Base-by-base conservation (phyloP, 1,139 yeast genomes). In the Scheffersomyces stambukii region DNA sequence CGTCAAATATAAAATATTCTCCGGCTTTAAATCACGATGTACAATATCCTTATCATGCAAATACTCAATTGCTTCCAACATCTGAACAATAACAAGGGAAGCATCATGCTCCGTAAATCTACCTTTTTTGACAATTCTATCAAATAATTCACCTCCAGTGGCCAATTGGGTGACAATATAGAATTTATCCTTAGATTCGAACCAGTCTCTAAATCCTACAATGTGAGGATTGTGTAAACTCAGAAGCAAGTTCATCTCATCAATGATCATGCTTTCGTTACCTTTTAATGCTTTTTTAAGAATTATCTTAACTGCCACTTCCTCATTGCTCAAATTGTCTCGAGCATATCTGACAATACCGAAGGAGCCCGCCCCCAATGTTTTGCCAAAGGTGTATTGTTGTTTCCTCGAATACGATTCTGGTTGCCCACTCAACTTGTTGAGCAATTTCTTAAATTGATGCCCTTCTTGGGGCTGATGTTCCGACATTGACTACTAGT, bases 21-120 rank as follows among this genome's bases (percentile, higher is more conserved):
- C 96, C 1, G 96, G 96, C 60, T 88, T 88, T 42, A 88, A 66
- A 53, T 88, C 96, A 31, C 96, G 72, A 53, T 88, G 96, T 5
- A 88, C 95, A 50, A 88, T 83, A 54, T 85, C 74, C 39, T 66
- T 62, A 19, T 63, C 55, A 49, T 88, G 96, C 35, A 88, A 66
- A 50, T 88, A 88, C 28, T 67, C 63, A 24, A 88, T 65, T 2
- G 96, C 96, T 31, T 74, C 73, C 27, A 86, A 60, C 33, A 86
- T 70, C 51, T 88, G 93, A 8, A 67, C 60, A 16, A 88, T 61
- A 16, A 85, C 80, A 31, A 62, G 50, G 2, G 81, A 78, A 2
- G 96, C 96, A 52, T 88, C 95, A 38, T 66, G 71, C 52, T 88
- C 96, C 3, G 95, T 83, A 52, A 85, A 88, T 30, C 76, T 70